Evolutionary conservation across 352 stramenopile species (phyloP), one percentile per base, ranked within the genome.

Genomic region (Hyaloperonospora arabidopsidis): DNA sequence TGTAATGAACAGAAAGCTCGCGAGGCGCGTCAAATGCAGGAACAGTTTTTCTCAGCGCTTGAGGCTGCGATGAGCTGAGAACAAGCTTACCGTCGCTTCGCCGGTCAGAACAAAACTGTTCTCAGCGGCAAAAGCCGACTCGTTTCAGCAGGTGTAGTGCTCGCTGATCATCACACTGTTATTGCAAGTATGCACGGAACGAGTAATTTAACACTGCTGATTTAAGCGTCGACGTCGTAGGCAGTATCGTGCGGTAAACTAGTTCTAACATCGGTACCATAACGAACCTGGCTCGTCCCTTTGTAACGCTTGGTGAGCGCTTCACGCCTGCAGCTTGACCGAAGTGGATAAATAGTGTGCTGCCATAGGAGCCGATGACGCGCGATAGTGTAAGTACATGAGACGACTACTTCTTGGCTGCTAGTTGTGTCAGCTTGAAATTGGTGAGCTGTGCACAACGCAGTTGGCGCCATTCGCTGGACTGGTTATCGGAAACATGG

Each of bases 391-490:
- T 38, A 36, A 23, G 43, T 12, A 21, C 21, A 10, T 21, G 32
- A 15, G 12, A 10, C 11, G 35, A 5, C 15, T 44, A 14, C n/a
- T 22, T 44, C 6, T 34, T 52, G 44, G n/a, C 40, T 29, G 54
- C 5, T 5, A 5, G 41, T 25, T n/a, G 59, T 29, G 13, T 38
- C 23, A n/a, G 50, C 49, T 45, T 2, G 57, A 52, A 14, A 43
- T 58, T 5, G 63, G 59, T 19, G 55, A 49, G 15, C 45, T 67
- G 41, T 50, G 65, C 35, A 56, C 34, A 25, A 68, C 52, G 25
- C 78, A 71, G 49, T 88, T 89, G 1, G 83, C 56, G 13, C 62
- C 71, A 53, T 91, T 91, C 5, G 72, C 73, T 12, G 78, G 76
- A 43, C 81, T 91, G 45, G n/a, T 22, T 40, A 40, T 45, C 32